Evolutionary conservation across 805 yeast species (phyloP).

Genomic region (Yamadazyma akitaensis): DNA sequence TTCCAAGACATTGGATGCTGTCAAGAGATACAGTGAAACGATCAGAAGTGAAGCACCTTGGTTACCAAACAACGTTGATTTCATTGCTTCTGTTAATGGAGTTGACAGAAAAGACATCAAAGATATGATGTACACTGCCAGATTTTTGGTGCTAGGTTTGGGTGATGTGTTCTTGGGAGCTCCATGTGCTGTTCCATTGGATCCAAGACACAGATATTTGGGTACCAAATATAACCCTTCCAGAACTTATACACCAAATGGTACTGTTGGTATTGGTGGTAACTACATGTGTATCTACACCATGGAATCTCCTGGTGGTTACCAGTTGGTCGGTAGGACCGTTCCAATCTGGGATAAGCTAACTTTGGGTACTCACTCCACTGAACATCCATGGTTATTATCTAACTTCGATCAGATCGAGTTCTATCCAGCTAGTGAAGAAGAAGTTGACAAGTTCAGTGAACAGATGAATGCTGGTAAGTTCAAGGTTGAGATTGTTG

Average conservation of each 20-base stretch:
- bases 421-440: slow-evolving; percentile 88
- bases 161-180: slow-evolving; percentile 98
- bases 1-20: slow-evolving; percentile 82
- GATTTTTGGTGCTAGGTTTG: slow-evolving; percentile 87
- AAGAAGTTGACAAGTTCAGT: slow-evolving; percentile 65
- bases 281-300: slow-evolving; percentile 98
- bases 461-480: slow-evolving; percentile 79
- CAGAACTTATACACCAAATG: slow-evolving; percentile 93
- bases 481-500: slow-evolving; percentile 70
- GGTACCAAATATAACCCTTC: slow-evolving; percentile 97
- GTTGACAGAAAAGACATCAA: slow-evolving; percentile 71
- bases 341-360: slow-evolving; percentile 97
- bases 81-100: slow-evolving; percentile 85
- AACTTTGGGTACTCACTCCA: slow-evolving; percentile 63
- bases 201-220: slow-evolving; percentile 88
- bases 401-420: slow-evolving; percentile 92
- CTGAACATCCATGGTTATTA: slow-evolving; percentile 77
- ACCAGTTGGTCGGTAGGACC: slow-evolving; percentile 94
- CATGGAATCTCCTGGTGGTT: slow-evolving; percentile 98
- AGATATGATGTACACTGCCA: slow-evolving; percentile 83
- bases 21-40: slow-evolving; percentile 87
- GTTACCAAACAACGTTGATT: slow-evolving; percentile 97
- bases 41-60: slow-evolving; percentile 93
- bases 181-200: slow-evolving; percentile 97
- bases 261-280: slow-evolving; percentile 97